These are phyloP conservation scores for Scolecobasidium constrictum DNA, from an alignment of 2,329 filamentous ascomycete species.

Conservation along the genomic window DNA sequence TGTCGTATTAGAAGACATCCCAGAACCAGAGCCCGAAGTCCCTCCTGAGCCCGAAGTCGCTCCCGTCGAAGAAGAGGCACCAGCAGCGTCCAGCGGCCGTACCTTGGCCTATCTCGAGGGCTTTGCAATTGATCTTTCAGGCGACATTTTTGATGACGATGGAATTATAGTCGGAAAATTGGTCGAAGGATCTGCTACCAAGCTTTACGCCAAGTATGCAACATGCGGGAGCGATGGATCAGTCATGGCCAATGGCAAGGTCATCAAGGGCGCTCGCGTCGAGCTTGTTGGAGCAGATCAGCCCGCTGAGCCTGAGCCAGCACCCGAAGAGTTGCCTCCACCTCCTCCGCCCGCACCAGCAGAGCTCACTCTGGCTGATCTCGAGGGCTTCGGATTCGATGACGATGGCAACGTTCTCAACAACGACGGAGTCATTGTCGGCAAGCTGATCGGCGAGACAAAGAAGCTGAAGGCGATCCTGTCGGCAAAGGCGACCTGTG, in stretches of 20 bases:
- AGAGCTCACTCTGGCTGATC: constrained; percentile 30
- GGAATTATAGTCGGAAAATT: constrained; percentile 66
- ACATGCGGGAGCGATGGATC: constrained; percentile 3
- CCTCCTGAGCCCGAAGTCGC: constrained; percentile 17
- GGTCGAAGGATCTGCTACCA: constrained; percentile 55
- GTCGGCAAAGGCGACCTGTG: background rate
- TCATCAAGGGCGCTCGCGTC: background rate
- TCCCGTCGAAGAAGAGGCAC: constrained; percentile 17
- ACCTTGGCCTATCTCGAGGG: constrained; percentile 42
- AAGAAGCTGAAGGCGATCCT: background rate
- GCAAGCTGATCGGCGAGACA: constrained; percentile 40
- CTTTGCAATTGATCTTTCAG: constrained; percentile 43
- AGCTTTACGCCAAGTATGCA: constrained; percentile 42
- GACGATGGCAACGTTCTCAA: constrained; percentile 45
- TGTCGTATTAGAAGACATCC: constrained; percentile 13
- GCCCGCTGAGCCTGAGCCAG: background rate
- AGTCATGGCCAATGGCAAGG: constrained; percentile 5
- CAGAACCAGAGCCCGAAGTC: constrained; percentile 19
- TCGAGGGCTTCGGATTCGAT: constrained; percentile 45
- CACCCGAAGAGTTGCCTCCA: constrained; percentile 33
- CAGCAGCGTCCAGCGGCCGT: constrained; percentile 20
- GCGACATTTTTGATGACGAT: constrained; percentile 52
- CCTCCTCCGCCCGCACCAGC: constrained; percentile 43
- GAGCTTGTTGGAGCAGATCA: constrained; percentile 3
- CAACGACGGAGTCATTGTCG: constrained; percentile 34